Percentiles rank a stretch among this genome's conserved stretches.
Conservation (phyloP, 306 rosid genomes). For the Vicia faba region DNA sequence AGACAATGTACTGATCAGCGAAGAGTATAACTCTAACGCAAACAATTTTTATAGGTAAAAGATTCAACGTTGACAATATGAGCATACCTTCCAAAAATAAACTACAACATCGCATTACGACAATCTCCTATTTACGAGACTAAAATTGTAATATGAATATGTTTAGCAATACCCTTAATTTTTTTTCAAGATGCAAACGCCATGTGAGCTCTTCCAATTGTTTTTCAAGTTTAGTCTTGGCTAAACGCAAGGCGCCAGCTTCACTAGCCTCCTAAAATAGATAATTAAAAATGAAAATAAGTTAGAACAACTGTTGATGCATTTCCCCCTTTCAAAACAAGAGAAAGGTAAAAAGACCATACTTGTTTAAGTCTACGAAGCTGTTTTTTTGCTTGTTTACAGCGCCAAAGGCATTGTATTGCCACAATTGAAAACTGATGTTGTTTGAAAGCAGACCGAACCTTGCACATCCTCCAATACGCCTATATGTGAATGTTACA, state of each 20-base stretch:
- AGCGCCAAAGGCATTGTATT: conserved; percentile 90
- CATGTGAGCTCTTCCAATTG: conserved; percentile 93
- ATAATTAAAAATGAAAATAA: conserved; percentile 23
- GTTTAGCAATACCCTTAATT: conserved; percentile 73
- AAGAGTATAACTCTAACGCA: neutral
- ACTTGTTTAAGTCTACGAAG: conserved; percentile 77
- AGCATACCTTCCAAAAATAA: conserved; percentile 20
- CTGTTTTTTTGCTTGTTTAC: conserved; percentile 80
- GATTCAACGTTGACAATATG: conserved; percentile 10
- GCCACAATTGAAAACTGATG: conserved; percentile 65
- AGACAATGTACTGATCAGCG: conserved; percentile 2
- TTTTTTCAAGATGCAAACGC: conserved; percentile 94
- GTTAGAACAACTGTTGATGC: conserved; percentile 17
- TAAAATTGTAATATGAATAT: conserved; percentile 6
- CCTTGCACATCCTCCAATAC: conserved; percentile 86
- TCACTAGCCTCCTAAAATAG: conserved; percentile 89
- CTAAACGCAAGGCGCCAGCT: conserved; percentile 93
- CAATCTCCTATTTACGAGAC: neutral
- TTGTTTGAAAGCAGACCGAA: conserved; percentile 58
- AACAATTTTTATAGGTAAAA: neutral
- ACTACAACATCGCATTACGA: conserved; percentile 2
- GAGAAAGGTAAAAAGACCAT: conserved; percentile 18
- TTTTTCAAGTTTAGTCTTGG: conserved; percentile 94
- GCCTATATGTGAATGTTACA: conserved; percentile 53
- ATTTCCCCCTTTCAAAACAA: neutral